A percentile compares a stretch with the other conserved stretches of the same genome.
Evolutionary conservation across 2,329 filamentous ascomycete genomes (phyloP).

Genomic region (Ophiostoma himal-ulmi): DNA sequence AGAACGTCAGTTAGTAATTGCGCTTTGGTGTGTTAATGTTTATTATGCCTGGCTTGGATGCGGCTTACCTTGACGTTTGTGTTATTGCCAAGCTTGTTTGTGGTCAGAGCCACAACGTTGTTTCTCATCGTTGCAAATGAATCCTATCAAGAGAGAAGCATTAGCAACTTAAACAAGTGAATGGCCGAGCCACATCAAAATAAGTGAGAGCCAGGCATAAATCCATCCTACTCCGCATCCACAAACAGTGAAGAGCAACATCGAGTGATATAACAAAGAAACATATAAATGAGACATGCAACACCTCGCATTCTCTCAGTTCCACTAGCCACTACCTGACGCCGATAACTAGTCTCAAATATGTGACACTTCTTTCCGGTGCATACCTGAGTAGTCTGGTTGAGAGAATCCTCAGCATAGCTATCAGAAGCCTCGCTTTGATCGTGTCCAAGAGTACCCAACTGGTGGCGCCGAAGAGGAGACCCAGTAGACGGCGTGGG

Average conservation of each 20-base stretch:
- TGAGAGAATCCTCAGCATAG: constrained; percentile 35
- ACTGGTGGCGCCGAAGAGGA: constrained; percentile 36
- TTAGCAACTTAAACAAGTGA: not conserved
- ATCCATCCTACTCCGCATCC: not conserved
- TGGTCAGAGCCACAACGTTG: constrained; percentile 43
- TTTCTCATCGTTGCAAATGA: constrained; percentile 36
- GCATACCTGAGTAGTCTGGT: constrained; percentile 33
- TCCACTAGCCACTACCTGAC: not conserved
- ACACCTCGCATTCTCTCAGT: not conserved
- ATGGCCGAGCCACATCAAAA: not conserved
- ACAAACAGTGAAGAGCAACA: not conserved
- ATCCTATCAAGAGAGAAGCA: constrained; percentile 18
- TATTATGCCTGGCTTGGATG: not conserved
- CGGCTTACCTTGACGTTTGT: constrained; percentile 45
- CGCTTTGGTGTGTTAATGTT: not conserved
- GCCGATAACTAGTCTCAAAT: not conserved
- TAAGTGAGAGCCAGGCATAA: not conserved
- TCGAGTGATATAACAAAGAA: not conserved
- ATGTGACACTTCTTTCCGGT: not conserved
- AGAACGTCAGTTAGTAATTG: not conserved
- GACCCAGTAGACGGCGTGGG: constrained; percentile 38
- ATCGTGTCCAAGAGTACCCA: constrained; percentile 31
- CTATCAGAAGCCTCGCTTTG: constrained; percentile 37
- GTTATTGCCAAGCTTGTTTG: constrained; percentile 53
- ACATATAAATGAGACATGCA: not conserved